These are phyloP conservation scores for Durotheca rogersii DNA, from an alignment of 495 filamentous ascomycete species.

Conservation along the genomic window DNA sequence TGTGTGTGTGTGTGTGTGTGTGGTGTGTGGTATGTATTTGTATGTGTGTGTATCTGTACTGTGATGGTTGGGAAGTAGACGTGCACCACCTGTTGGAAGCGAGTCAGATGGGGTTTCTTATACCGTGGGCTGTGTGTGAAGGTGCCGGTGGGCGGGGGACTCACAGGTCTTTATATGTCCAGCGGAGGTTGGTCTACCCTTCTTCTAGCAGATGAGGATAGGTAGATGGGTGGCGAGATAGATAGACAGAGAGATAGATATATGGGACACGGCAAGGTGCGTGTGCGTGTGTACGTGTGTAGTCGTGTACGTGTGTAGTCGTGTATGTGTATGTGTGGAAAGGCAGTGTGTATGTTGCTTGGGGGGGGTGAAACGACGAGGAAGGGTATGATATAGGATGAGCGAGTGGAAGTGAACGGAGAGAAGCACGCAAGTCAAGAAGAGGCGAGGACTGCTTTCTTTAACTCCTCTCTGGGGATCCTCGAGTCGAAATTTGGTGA, in stretches of 20 bases:
- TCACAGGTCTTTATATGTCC: not conserved
- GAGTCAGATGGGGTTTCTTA: not conserved
- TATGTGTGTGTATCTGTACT: not conserved
- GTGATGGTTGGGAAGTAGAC: not conserved
- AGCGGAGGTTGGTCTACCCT: not conserved
- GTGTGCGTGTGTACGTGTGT: conserved; percentile 5
- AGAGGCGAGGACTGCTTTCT: conserved; percentile 12
- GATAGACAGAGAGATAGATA: no score
- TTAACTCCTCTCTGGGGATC: conserved; percentile 19
- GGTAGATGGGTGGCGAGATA: no score
- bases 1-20: not conserved
- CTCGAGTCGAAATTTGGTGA: conserved; percentile 23
- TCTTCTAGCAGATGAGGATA: not conserved
- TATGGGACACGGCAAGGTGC: conserved; percentile 16
- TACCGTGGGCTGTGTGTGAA: no score
- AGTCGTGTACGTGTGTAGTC: not conserved
- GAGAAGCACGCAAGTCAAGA: no score
- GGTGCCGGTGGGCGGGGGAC: not conserved
- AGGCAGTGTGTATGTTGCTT: no score
- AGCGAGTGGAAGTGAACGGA: not conserved
- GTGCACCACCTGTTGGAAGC: not conserved
- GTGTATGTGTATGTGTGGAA: not conserved
- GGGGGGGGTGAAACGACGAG: not conserved
- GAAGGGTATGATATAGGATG: not conserved
- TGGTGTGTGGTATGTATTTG: conserved; percentile 1